Evolutionary conservation across 2,329 filamentous ascomycete species (phyloP).

Genomic region (Pseudocercospora crystallina): DNA sequence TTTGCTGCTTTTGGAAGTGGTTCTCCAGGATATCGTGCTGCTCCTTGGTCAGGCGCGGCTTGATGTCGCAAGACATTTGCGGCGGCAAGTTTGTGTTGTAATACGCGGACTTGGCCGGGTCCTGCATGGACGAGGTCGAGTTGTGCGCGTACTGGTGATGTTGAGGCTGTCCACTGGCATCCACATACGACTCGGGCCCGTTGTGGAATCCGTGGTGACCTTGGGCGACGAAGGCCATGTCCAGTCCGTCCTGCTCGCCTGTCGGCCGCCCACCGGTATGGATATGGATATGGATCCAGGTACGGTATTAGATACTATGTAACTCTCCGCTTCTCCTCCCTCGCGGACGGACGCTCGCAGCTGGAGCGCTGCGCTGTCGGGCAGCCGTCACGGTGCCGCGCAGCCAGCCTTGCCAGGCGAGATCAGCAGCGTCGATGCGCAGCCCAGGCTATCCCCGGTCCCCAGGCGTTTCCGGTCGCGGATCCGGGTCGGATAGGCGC

Average conservation of each 20-base stretch:
- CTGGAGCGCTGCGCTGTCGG: no score
- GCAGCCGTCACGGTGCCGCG: background rate
- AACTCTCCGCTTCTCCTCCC: conserved; percentile 5
- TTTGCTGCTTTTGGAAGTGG: conserved; percentile 50
- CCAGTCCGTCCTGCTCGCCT: conserved; percentile 1
- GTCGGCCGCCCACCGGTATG: background rate
- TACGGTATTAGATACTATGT: background rate
- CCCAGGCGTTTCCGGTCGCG: background rate
- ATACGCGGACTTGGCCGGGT: conserved; percentile 16
- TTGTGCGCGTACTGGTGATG: conserved; percentile 16
- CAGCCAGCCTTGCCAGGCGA: conserved; percentile 11
- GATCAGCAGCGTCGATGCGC: conserved; percentile 7
- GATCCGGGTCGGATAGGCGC: background rate
- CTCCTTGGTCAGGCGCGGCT: conserved; percentile 54
- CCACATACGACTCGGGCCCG: conserved; percentile 9
- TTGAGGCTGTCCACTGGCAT: conserved; percentile 14
- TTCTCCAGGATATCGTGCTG: conserved; percentile 54
- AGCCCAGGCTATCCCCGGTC: conserved; percentile 5
- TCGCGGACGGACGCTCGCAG: no score
- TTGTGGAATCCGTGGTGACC: conserved; percentile 11
- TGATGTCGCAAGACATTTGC: conserved; percentile 44
- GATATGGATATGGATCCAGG: background rate
- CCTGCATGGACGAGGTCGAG: conserved; percentile 12
- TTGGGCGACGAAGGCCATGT: conserved; percentile 23
- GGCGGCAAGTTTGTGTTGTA: conserved; percentile 15